A percentile compares a stretch with the other conserved stretches of the same genome.
phyloP scores from a whole-genome alignment of 805 yeast species.

The Pichia exigua region DNA sequence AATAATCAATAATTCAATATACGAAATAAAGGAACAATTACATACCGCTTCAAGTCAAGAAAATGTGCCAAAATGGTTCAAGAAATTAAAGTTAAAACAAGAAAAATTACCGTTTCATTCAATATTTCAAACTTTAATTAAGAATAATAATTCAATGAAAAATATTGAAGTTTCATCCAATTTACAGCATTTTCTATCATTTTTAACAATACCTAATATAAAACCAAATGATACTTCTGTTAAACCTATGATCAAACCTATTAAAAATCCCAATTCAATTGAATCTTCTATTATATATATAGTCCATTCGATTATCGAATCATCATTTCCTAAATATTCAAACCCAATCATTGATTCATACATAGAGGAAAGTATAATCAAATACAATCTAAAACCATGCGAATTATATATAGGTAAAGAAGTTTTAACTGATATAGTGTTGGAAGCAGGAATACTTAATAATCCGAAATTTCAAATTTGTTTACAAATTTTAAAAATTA shows the following conservation, averaged over 20 bases:
- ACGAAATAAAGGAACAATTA: background rate
- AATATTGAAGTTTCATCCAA: constrained; percentile 6
- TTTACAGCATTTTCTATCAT: constrained; percentile 10
- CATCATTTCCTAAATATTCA: constrained; percentile 9
- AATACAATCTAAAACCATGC: constrained; percentile 1
- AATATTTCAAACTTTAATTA: constrained; percentile 1
- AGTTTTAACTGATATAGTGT: background rate
- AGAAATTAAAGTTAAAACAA: constrained; percentile 7
- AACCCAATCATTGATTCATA: background rate
- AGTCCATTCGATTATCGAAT: constrained; percentile 14
- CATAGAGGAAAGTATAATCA: background rate
- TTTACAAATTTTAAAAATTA: constrained; percentile 16
- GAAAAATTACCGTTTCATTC: constrained; percentile 1
- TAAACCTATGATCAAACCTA: background rate
- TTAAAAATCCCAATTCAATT: constrained; percentile 12
- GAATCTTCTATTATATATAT: constrained; percentile 22
- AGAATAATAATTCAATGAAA: background rate
- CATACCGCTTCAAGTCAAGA: background rate
- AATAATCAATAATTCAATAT: background rate
- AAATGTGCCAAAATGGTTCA: constrained; percentile 8
- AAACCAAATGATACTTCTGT: background rate
- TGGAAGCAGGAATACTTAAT: constrained; percentile 2
- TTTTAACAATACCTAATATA: background rate
- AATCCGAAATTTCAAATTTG: constrained; percentile 10
- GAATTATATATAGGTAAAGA: constrained; percentile 8